Percentiles rank a stretch among this genome's conserved stretches.
phyloP scores from a whole-genome alignment of 1,139 yeast genomes.

The Geotrichum bryndzae region DNA sequence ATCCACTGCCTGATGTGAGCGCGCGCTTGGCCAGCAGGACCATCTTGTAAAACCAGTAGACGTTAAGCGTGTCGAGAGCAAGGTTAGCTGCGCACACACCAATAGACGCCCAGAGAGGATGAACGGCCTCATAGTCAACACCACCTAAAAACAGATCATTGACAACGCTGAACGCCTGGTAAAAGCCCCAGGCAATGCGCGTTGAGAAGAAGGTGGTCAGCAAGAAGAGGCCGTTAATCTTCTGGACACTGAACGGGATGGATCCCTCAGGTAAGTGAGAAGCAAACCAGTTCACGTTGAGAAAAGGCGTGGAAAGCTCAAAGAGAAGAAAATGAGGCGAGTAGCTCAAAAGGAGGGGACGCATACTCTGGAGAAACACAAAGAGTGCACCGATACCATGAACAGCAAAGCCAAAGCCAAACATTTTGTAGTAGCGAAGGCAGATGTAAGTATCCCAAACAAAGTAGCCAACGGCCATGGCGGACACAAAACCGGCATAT shows the following conservation, averaged over 20 bases:
- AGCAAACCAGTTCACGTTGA: slow-evolving; percentile 88
- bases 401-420: slow-evolving; percentile 76
- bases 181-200: slow-evolving; percentile 86
- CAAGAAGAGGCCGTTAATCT: slow-evolving; percentile 65
- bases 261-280: slow-evolving; percentile 58
- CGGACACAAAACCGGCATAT: slow-evolving; percentile 63
- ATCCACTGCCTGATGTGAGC: slow-evolving; percentile 14
- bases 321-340: slow-evolving; percentile 79
- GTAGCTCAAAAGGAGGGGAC: slow-evolving; percentile 78
- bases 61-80: slow-evolving; percentile 61
- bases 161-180: slow-evolving; percentile 51
- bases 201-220: slow-evolving; percentile 66
- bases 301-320: slow-evolving; percentile 89
- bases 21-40: slow-evolving; percentile 29
- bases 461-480: slow-evolving; percentile 79
- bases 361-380: slow-evolving; percentile 59
- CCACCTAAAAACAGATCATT: slow-evolving; percentile 23
- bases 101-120: slow-evolving; percentile 43
- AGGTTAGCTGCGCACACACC: slow-evolving; percentile 57
- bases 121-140: slow-evolving; percentile 27
- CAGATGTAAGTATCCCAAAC: slow-evolving; percentile 85
- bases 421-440: slow-evolving; percentile 49
- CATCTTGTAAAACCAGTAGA: slow-evolving; percentile 69
- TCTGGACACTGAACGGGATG: slow-evolving; percentile 46
- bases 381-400: slow-evolving; percentile 81